Evolutionary conservation across 768 basidiomycete species (phyloP), one percentile per base, ranked within the genome.

Genomic region (Dendrothele bispora): DNA sequence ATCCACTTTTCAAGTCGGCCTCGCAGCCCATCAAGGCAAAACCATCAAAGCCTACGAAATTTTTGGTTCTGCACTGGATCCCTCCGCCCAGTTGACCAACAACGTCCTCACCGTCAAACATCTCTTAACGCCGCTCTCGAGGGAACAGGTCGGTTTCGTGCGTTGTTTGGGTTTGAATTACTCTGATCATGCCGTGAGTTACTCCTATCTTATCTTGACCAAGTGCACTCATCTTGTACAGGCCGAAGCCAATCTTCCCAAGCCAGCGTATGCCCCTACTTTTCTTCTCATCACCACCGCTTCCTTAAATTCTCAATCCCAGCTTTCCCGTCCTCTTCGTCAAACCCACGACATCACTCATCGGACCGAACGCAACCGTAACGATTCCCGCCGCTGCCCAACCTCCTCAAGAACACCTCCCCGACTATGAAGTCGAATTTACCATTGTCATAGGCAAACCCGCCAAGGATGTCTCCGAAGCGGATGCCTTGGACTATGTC

Each of bases 401-500:
- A 56, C 89, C 89, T 5, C 75, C 79, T 1, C 70, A 82, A 25
- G 77, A 81, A 32, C 84, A 90, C 57, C 70, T 86, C 4, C 81
- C 90, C 0, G 89, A 92, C 64, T 92, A 91, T 55, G 89, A 92
- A 56, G 87, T 85, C 45, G 89, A 92, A 54, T 68, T 92, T 24
- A 82, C 80, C 25, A 78, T 95, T 53, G 85, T 94, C 46, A 87
- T 95, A 42, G 91, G 91, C 32, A 91, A 88, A 61, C 61, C 82
- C 1, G 84, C 85, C 12, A 91, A 86, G 71, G 67, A 94, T 58
- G 89, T 95, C 20, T 76, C 82, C 0, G 88, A 89, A 60, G 81
- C 72, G 1, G 82, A 93, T 6, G 92, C 92, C 0, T 73, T 94
- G 34, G 85, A 93, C 61, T 92, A 92, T 56, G 86, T 95, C 15